These are phyloP conservation scores for Rhodotorula sp. DNA, from an alignment of 1,284 basidiomycete species.

Conservation along the genomic window DNA sequence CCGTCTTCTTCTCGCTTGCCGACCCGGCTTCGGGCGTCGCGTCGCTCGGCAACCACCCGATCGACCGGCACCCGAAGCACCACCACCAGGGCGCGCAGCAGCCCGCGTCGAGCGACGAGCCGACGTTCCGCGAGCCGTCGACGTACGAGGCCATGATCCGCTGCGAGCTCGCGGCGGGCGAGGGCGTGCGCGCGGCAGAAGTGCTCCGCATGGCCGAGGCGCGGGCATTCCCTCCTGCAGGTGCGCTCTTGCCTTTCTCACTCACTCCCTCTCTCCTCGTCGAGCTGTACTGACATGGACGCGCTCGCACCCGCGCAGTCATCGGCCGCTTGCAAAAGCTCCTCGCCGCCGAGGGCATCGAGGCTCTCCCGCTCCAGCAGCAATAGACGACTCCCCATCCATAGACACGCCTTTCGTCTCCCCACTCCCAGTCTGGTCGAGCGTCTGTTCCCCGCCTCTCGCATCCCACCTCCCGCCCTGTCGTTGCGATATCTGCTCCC, in stretches of 20 bases:
- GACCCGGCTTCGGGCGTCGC: conserved; percentile 86
- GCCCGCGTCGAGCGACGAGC: conserved; percentile 48
- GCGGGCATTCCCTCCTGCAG: conserved; percentile 55
- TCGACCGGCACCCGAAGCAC: conserved; percentile 52
- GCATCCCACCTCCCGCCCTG: too few species aligned
- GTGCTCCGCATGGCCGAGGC: conserved; percentile 74
- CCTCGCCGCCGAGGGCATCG: conserved; percentile 23
- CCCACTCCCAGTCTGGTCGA: too few species aligned
- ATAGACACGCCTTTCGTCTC: background rate
- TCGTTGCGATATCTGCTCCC: too few species aligned
- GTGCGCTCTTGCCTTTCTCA: background rate
- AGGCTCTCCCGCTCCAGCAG: background rate
- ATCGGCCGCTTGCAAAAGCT: conserved; percentile 29
- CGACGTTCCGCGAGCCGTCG: conserved; percentile 85
- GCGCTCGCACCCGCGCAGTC: conserved; percentile 1
- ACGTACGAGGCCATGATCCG: conserved; percentile 74
- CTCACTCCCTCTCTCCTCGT: background rate
- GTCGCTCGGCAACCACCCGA: conserved; percentile 82
- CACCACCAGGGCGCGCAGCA: conserved; percentile 46
- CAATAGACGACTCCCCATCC: too few species aligned
- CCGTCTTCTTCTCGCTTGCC: conserved; percentile 80
- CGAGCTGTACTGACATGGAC: background rate
- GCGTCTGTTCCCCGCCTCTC: too few species aligned
- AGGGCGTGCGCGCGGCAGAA: conserved; percentile 67
- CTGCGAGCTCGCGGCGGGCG: conserved; percentile 78